Percentiles rank a stretch among this genome's conserved stretches.
Conservation (phyloP, 176 grass and related monocot species). For the Sorghum bicolor region Sorghum_bicolor_NCBIv3 NC_012870.2:55673501-55674000, state of each 20-base stretch:
- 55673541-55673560: neutral
- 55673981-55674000: constrained; percentile 9
- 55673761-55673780: neutral
- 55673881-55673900: neutral
- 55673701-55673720: neutral
- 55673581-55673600: neutral
- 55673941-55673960: neutral
- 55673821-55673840: neutral
- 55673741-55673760: neutral
- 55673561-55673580: neutral
- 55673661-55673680: neutral
- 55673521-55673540: neutral
- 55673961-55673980: constrained; percentile 39
- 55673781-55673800: neutral
- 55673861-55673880: no score
- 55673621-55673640: neutral
- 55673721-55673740: neutral
- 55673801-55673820: neutral
- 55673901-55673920: neutral
- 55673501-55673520: neutral
- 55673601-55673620: neutral
- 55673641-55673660: neutral
- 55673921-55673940: neutral
- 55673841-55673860: neutral
- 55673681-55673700: neutral